Evolutionary conservation across 140 eudicot species (phyloP).

Genomic region (Erigeron philadelphicus): DNA sequence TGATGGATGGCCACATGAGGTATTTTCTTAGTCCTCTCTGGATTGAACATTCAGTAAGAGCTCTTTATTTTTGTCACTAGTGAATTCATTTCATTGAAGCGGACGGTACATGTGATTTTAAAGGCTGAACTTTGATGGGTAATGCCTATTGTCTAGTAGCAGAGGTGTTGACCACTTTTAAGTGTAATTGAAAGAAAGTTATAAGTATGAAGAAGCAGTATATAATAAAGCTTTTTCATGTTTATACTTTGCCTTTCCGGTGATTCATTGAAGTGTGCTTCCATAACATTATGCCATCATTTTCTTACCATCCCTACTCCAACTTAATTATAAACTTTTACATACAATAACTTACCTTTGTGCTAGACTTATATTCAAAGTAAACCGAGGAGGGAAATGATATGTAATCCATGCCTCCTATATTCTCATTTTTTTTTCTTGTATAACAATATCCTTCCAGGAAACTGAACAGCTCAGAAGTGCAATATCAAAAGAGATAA

Average conservation of each 20-base stretch:
- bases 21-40: conserved; percentile 21
- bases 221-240: background rate
- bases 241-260: background rate
- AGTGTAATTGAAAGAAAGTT: background rate
- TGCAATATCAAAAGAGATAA: conserved; percentile 49
- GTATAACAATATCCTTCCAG: conserved; percentile 23
- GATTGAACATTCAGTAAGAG: background rate
- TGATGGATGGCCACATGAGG: conserved; percentile 87
- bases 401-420: background rate
- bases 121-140: conserved; percentile 1
- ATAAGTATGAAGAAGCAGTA: background rate
- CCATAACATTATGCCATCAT: conserved; percentile 4
- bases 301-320: background rate
- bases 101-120: background rate
- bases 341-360: background rate
- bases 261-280: background rate
- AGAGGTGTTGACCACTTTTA: background rate
- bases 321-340: background rate
- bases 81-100: background rate
- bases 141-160: background rate
- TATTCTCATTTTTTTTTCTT: background rate
- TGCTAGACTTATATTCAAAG: background rate
- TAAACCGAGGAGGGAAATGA: background rate
- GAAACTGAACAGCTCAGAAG: conserved; percentile 62
- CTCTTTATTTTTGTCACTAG: background rate